Conservation (phyloP, 225 moss, liverwort and hornwort species). For the Bryoerythrophyllum caledonicum region DNA sequence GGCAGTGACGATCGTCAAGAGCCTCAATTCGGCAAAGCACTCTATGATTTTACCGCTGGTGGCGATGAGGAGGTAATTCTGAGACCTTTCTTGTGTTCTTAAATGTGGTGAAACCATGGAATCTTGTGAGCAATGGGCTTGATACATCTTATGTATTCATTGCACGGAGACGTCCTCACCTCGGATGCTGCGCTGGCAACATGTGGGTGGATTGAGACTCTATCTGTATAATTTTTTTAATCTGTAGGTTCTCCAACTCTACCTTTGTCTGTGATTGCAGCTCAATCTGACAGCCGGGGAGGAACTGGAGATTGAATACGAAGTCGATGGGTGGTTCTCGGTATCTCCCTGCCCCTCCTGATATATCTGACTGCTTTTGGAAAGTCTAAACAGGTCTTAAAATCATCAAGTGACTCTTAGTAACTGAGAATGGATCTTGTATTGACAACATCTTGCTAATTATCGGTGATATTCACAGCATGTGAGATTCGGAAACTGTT, state of each 20-base stretch:
- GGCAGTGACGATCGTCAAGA: constrained; percentile 80
- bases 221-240: background rate
- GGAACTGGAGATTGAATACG: constrained; percentile 97
- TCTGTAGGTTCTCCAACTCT: background rate
- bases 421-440: background rate
- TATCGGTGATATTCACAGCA: background rate
- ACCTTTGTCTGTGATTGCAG: constrained; percentile 49
- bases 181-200: constrained; percentile 2
- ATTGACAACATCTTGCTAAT: background rate
- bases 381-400: constrained; percentile 1
- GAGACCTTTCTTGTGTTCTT: constrained; percentile 3
- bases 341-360: constrained; percentile 50
- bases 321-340: constrained; percentile 98
- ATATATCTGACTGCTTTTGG: background rate
- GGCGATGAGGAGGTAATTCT: constrained; percentile 93
- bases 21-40: constrained; percentile 81
- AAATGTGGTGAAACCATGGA: constrained; percentile 3
- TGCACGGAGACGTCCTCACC: background rate
- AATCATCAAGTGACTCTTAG: background rate
- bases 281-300: constrained; percentile 84
- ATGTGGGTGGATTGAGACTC: background rate
- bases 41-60: constrained; percentile 92
- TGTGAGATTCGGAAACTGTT: background rate
- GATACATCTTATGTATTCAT: constrained; percentile 1
- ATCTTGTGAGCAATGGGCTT: background rate